phyloP scores from a whole-genome alignment of 2,329 filamentous ascomycete species.

The Shiraia bambusicola region DNA sequence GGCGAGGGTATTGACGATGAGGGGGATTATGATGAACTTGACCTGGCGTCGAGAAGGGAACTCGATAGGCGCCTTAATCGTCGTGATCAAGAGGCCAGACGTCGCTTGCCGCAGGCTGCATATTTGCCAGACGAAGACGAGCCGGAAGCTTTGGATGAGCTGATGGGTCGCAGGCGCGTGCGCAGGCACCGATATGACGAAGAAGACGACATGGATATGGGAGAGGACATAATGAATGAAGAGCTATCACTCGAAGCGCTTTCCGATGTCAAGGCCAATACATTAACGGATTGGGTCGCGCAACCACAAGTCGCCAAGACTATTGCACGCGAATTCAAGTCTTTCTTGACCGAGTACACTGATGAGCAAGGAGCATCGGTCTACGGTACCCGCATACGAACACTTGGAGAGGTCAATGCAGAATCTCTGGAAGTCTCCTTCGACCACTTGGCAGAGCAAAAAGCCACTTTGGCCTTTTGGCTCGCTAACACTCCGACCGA shows the following conservation, averaged over 20 bases:
- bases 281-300: conserved; percentile 92
- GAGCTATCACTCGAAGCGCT: conserved; percentile 90
- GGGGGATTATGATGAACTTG: conserved; percentile 72
- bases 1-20: conserved; percentile 77
- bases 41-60: conserved; percentile 64
- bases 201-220: conserved; percentile 87
- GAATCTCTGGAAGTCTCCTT: conserved; percentile 97
- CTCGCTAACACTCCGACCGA: conserved; percentile 93
- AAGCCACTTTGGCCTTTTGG: conserved; percentile 94
- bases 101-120: conserved; percentile 68
- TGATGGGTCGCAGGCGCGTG: conserved; percentile 81
- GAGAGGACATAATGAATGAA: conserved; percentile 91
- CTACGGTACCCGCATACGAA: conserved; percentile 91
- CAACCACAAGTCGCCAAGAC: conserved; percentile 87
- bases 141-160: conserved; percentile 79
- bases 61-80: conserved; percentile 73
- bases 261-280: conserved; percentile 89
- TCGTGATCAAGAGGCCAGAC: conserved; percentile 68
- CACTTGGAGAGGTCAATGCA: conserved; percentile 94
- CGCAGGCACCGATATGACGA: conserved; percentile 92
- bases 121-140: conserved; percentile 82
- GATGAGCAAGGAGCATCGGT: conserved; percentile 88
- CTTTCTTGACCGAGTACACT: conserved; percentile 93
- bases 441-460: conserved; percentile 83
- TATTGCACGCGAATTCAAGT: conserved; percentile 95